Evolutionary conservation across 805 yeast species (phyloP).

Genomic region (Danielia oregonensis): DNA sequence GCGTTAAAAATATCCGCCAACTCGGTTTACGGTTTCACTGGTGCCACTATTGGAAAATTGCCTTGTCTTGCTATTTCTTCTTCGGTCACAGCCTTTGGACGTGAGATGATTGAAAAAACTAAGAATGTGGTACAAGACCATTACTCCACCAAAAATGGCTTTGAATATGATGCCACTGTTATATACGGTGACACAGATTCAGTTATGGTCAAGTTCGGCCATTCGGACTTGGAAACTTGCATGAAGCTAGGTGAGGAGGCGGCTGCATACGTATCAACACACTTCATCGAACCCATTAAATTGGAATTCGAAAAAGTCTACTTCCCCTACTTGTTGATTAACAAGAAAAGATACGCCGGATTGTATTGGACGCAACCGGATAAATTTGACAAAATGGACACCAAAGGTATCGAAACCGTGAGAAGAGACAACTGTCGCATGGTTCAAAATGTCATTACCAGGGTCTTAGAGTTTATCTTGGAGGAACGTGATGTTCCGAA

Average conservation of each 20-base stretch:
- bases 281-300: conserved; percentile 82
- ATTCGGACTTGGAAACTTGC: conserved; percentile 69
- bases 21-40: conserved; percentile 98
- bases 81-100: conserved; percentile 91
- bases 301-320: conserved; percentile 96
- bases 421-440: conserved; percentile 95
- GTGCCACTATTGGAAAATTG: conserved; percentile 95
- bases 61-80: conserved; percentile 97
- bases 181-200: conserved; percentile 99
- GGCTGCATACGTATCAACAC: conserved; percentile 77
- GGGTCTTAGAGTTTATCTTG: conserved; percentile 77
- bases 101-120: conserved; percentile 93
- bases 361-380: conserved; percentile 91
- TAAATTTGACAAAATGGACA: conserved; percentile 95
- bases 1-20: conserved; percentile 96
- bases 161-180: conserved; percentile 79
- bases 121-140: conserved; percentile 79
- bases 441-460: conserved; percentile 92
- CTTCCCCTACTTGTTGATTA: conserved; percentile 88
- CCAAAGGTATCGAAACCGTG: conserved; percentile 97
- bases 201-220: conserved; percentile 97
- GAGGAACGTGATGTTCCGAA: conserved; percentile 83
- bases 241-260: conserved; percentile 95
- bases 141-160: conserved; percentile 80
- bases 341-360: conserved; percentile 97